A percentile compares a stretch with the other conserved stretches of the same genome.
Evolutionary conservation across 73 alveolate genomes (phyloP).

Genomic region (Paramecium tetraurelia): DNA sequence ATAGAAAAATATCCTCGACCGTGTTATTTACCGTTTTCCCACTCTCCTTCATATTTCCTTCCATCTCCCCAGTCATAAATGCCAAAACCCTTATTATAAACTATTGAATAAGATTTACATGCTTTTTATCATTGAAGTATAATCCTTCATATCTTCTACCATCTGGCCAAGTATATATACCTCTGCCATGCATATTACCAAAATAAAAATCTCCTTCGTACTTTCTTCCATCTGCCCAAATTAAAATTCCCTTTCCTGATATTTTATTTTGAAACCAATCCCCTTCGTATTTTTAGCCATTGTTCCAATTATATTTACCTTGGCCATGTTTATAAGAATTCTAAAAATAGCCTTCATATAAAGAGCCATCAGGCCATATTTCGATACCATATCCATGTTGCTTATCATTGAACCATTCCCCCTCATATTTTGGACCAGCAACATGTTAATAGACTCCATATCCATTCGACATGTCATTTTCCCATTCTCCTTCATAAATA

Average conservation of each 20-base stretch:
- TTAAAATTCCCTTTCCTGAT: slow-evolving; percentile 82
- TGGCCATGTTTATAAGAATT: slow-evolving; percentile 74
- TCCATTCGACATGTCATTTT: slow-evolving; percentile 63
- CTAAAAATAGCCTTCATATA: slow-evolving; percentile 67
- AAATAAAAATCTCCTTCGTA: slow-evolving; percentile 52
- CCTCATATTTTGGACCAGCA: slow-evolving; percentile 62
- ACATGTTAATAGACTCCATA: slow-evolving; percentile 58
- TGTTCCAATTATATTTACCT: slow-evolving; percentile 68
- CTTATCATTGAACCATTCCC: slow-evolving; percentile 66
- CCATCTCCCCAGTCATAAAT: slow-evolving; percentile 70
- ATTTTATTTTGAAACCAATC: slow-evolving; percentile 77
- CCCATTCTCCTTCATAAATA: slow-evolving; percentile 67
- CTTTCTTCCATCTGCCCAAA: slow-evolving; percentile 87
- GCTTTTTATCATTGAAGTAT: slow-evolving; percentile 86
- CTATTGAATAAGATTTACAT: slow-evolving; percentile 70
- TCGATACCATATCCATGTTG: slow-evolving; percentile 71
- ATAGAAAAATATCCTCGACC: neutral
- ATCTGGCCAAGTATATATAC: slow-evolving; percentile 92
- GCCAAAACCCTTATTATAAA: slow-evolving; percentile 69
- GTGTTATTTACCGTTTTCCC: slow-evolving; percentile 17
- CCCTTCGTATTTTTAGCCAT: slow-evolving; percentile 67
- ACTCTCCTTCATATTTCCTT: neutral
- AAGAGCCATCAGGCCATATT: slow-evolving; percentile 70
- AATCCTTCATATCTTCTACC: slow-evolving; percentile 95
- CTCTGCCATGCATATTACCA: slow-evolving; percentile 83